Evolutionary conservation across 1,284 basidiomycete species (phyloP).

Genomic region (Filobasidium uniguttulatum): DNA sequence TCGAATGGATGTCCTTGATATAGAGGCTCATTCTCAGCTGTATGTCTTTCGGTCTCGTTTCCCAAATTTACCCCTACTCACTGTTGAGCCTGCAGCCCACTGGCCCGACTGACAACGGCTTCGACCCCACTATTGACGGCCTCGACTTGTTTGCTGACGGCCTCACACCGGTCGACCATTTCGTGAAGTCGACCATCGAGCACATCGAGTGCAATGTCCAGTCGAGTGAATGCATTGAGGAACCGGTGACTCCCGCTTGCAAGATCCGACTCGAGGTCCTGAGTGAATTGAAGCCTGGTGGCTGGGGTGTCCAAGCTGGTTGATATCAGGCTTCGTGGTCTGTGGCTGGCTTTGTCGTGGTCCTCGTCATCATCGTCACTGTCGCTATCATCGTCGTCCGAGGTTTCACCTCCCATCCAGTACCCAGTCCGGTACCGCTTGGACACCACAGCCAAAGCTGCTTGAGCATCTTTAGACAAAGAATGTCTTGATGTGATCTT

Average conservation of each 20-base stretch:
- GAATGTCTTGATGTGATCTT: no score
- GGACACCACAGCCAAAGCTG: no score
- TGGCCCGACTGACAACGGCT: slow-evolving; percentile 71
- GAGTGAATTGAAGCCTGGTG: slow-evolving; percentile 57
- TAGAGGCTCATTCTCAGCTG: background rate
- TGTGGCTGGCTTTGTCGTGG: slow-evolving; percentile 30
- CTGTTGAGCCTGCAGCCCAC: slow-evolving; percentile 67
- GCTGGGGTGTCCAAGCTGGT: slow-evolving; percentile 42
- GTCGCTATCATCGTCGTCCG: no score
- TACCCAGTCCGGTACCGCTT: no score
- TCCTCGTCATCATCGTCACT: background rate
- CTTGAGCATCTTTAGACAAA: no score
- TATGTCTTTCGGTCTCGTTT: background rate
- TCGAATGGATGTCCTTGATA: slow-evolving; percentile 42
- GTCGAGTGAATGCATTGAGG: slow-evolving; percentile 50
- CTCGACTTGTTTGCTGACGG: slow-evolving; percentile 62
- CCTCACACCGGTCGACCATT: slow-evolving; percentile 69
- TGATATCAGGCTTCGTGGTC: slow-evolving; percentile 12
- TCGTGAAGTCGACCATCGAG: slow-evolving; percentile 58
- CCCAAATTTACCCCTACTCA: slow-evolving; percentile 37
- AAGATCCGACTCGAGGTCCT: slow-evolving; percentile 69
- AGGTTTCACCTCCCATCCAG: no score
- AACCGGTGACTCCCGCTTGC: slow-evolving; percentile 67
- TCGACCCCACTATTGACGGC: slow-evolving; percentile 66
- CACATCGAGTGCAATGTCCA: slow-evolving; percentile 43